Base-by-base conservation (phyloP, 768 basidiomycete species). In the Hydnomerulius pinastri region DNA sequence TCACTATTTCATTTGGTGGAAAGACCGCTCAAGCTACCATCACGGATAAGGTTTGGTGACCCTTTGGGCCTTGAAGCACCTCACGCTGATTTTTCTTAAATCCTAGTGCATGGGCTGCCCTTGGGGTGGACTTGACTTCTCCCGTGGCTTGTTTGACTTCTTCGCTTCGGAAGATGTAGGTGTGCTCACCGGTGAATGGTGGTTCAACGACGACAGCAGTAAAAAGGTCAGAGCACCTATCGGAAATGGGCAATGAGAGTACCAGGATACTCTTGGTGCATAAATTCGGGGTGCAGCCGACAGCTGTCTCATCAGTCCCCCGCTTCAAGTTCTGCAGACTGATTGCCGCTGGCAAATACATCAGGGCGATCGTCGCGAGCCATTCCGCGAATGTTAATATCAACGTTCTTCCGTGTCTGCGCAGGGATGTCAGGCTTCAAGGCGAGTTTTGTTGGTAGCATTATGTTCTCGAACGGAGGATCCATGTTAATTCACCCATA, bases 51-150 rank as follows among this genome's bases (percentile, higher is more conserved):
- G 85, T 83, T 37, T 53, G 63, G 36, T 43, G n/a, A 8, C 17
- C 20, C 21, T 29, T 44, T 17, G 11, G 2, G 4, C 27, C 6
- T 3, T 4, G 27, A 4, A 28, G 6, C 24, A 13, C 12, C 5
- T 28, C 41, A 18, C 13, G 1, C 44, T 61, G 3, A 54, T 17
- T 24, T 20, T 30, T 15, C 48, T 27, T 38, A 36, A 25, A 32
- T 44, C 30, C 11, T 59, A 87, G 79, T 89, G 87, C 60, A 81
- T 81, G 32, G 77, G 76, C 18, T 91, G 89, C 63, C 79, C 80
- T 12, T 77, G 69, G 50, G 78, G 77, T 39, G 87, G 80, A 29
- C 79, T 91, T 23, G 90, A 92, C 65, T 70, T 90, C 27, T 82
- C 83, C 21, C 65, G 70, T n/a, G 82, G 83, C 36, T 73, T 91